Evolutionary conservation across 805 yeast species (phyloP), one percentile per base, ranked within the genome.

Genomic region (Barnettozyma siamensis): DNA sequence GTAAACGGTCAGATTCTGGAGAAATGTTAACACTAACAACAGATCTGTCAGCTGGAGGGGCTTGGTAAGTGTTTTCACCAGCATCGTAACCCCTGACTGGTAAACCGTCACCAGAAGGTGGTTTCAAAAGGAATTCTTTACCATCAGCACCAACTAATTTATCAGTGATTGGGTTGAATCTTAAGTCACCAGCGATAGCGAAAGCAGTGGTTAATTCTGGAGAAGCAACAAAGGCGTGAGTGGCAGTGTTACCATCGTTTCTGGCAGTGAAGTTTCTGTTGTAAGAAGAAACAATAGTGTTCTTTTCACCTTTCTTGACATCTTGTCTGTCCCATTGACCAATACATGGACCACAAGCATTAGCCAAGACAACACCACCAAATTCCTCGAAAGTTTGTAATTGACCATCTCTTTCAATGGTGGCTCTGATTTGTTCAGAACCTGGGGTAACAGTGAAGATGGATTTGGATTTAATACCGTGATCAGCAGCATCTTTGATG

Each of bases 331-430:
- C 96, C 98, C 98, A 91, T 75, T 91, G 97, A 61, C 98, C 98
- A 63, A 89, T 89, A 78, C 98, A 89, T 63, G 98, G 98, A 61
- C 98, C 98, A 76, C 98, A 91, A 45, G 98, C 98, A 64, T 91
- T 91, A 47, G 98, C 97, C 62, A 91, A 73, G 42, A 91, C 97
- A 47, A 83, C 76, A 64, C 95, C 98, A 55, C 97, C 97, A 58
- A 83, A 85, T 59, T 87, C 88, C 62, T 82, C 80, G 68, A 91
- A 88, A 53, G 93, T 83, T 55, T 83, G 73, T 55, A 91, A 78
- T 66, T 85, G 83, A 48, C 98, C 97, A 66, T 91, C 98, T 67
- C 96, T 83, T 64, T 83, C 96, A 65, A 91, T 91, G 51, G 98
- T 91, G 51, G 98, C 97, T 72, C 98, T 86, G 54, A 91, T 85